Conservation (phyloP, 345 rosid genomes). For the sweet orange (Citrus sinensis) region DNA sequence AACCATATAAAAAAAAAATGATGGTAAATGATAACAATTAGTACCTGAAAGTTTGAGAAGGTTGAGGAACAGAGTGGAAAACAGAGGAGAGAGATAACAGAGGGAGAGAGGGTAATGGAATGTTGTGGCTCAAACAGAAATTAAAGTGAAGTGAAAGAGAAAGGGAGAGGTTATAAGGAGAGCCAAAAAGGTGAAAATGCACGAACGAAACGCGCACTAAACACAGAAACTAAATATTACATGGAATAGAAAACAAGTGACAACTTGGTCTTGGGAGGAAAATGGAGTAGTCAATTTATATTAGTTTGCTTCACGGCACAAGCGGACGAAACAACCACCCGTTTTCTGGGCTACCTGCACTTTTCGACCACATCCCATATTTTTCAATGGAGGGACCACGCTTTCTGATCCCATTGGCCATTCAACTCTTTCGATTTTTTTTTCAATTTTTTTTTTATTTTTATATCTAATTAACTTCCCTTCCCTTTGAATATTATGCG, state of each 20-base stretch:
- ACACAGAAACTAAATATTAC: constrained; percentile 5
- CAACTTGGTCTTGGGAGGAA: constrained; percentile 7
- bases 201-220: constrained; percentile 25
- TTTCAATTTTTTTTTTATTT: not conserved
- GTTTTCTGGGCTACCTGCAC: constrained; percentile 42
- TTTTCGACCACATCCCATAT: constrained; percentile 29
- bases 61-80: constrained; percentile 7
- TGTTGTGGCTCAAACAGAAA: not conserved
- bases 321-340: constrained; percentile 30
- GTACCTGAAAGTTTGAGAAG: constrained; percentile 2
- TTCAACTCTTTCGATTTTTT: not conserved
- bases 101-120: not conserved
- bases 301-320: constrained; percentile 18
- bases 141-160: not conserved
- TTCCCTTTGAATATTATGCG: not conserved
- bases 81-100: constrained; percentile 23
- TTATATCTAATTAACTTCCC: no score
- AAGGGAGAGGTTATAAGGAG: not conserved
- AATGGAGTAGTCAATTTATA: constrained; percentile 39
- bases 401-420: not conserved
- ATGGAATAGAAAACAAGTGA: not conserved
- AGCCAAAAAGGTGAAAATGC: constrained; percentile 8
- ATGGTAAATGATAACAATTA: no score
- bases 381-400: constrained; percentile 15
- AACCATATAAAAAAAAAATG: not conserved